Evolutionary conservation across 1,139 yeast genomes (phyloP).

Genomic region (Hansenula lynferdii): DNA sequence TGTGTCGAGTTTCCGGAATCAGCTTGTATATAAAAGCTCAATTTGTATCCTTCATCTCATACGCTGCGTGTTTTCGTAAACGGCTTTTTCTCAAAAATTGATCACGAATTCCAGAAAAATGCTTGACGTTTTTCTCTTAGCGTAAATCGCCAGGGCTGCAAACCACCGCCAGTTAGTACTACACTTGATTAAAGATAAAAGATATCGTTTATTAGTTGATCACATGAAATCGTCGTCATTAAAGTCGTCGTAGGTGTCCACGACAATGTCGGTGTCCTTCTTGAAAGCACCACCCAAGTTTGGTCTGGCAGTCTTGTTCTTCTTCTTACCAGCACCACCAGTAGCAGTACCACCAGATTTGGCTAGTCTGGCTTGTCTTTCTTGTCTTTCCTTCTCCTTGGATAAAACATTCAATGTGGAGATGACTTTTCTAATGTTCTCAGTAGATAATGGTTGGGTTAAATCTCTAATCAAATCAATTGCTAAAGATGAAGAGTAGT

Average conservation of each 20-base stretch:
- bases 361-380: conserved; percentile 77
- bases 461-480: conserved; percentile 84
- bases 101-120: conserved; percentile 1
- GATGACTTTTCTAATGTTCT: conserved; percentile 78
- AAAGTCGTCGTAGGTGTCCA: conserved; percentile 48
- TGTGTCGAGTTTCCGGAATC: too few species aligned
- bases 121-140: conserved; percentile 1
- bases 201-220: not conserved
- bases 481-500: conserved; percentile 72
- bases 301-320: conserved; percentile 76
- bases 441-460: conserved; percentile 74
- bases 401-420: conserved; percentile 78
- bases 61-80: too few species aligned
- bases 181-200: too few species aligned
- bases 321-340: conserved; percentile 95
- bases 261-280: conserved; percentile 70
- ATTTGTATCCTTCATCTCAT: too few species aligned
- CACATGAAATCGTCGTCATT: conserved; percentile 89
- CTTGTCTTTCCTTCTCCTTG: conserved; percentile 85
- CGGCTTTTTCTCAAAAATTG: not conserved
- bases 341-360: conserved; percentile 83
- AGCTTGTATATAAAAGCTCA: too few species aligned
- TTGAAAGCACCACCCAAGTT: conserved; percentile 73
- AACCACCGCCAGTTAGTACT: not conserved
- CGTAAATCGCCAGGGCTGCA: not conserved